These are phyloP conservation scores for Cucurbita pepo DNA, from an alignment of 306 rosid genomes.

Conservation along the genomic window DNA sequence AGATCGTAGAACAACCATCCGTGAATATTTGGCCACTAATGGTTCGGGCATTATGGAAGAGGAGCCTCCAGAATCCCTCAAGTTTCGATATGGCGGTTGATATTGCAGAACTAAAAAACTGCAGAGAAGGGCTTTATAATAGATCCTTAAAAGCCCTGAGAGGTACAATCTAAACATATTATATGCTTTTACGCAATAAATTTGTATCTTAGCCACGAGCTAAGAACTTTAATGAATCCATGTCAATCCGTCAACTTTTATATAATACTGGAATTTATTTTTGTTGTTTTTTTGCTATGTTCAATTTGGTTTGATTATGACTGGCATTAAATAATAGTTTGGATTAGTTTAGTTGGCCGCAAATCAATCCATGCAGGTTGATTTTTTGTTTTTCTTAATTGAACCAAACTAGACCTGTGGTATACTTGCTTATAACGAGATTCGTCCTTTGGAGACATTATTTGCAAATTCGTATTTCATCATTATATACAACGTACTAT, in stretches of 20 bases:
- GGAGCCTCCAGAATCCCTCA: constrained; percentile 82
- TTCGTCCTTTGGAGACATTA: neutral
- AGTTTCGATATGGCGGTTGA: constrained; percentile 76
- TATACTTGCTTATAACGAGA: neutral
- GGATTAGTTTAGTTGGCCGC: neutral
- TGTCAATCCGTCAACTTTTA: neutral
- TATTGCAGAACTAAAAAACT: neutral
- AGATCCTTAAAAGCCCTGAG: neutral
- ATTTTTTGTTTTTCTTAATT: neutral
- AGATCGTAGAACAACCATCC: constrained; percentile 76
- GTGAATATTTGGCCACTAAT: constrained; percentile 44
- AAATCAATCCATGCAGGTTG: neutral
- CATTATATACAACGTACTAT: no score
- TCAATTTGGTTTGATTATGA: neutral
- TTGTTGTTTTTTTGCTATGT: neutral
- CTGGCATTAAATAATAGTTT: neutral
- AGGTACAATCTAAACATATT: neutral
- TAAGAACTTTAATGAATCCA: neutral
- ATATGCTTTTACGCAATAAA: neutral
- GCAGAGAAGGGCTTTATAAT: neutral
- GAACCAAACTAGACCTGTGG: neutral
- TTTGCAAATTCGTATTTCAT: neutral
- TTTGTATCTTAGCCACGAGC: neutral
- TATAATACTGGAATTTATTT: neutral
- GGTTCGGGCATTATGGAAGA: constrained; percentile 93